Evolutionary conservation across 2,329 filamentous ascomycete species (phyloP).

Genomic region (Claviceps monticola): DNA sequence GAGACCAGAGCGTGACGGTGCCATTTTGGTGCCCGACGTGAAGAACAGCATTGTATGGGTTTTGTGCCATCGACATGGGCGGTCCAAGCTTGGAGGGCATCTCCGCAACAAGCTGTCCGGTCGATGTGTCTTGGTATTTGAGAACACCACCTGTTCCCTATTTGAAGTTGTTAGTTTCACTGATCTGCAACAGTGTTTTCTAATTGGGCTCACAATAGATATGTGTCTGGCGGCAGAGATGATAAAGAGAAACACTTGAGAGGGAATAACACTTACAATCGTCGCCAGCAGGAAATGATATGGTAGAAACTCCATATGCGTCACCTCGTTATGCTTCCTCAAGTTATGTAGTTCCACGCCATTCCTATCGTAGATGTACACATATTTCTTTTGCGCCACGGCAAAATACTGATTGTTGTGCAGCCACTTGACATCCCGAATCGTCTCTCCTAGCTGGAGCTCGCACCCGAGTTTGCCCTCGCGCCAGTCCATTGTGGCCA

Average conservation of each 20-base stretch:
- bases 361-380: slow-evolving; percentile 88
- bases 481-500: slow-evolving; percentile 94
- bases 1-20: slow-evolving; percentile 89
- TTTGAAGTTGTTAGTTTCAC: not conserved
- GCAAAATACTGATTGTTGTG: slow-evolving; percentile 93
- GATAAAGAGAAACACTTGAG: not conserved
- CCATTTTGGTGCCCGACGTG: slow-evolving; percentile 93
- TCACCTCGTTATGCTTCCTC: slow-evolving; percentile 79
- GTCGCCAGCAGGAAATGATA: slow-evolving; percentile 92
- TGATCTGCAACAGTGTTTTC: not conserved
- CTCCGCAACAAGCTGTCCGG: slow-evolving; percentile 76
- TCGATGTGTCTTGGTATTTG: slow-evolving; percentile 92
- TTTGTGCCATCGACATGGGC: slow-evolving; percentile 73
- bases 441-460: slow-evolving; percentile 77
- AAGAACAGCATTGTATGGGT: slow-evolving; percentile 82
- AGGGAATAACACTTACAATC: slow-evolving; percentile 40
- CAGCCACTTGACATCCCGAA: slow-evolving; percentile 80
- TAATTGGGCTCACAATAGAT: not conserved
- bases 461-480: slow-evolving; percentile 85
- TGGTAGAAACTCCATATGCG: slow-evolving; percentile 87
- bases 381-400: slow-evolving; percentile 88
- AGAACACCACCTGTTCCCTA: slow-evolving; percentile 69
- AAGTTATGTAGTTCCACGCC: slow-evolving; percentile 89
- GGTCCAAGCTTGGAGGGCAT: slow-evolving; percentile 73
- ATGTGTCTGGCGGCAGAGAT: not conserved